Percentiles rank a stretch among this genome's conserved stretches.
Evolutionary conservation across 495 filamentous ascomycete genomes (phyloP).

Genomic region (Staphylotrichum tortipilum): DNA sequence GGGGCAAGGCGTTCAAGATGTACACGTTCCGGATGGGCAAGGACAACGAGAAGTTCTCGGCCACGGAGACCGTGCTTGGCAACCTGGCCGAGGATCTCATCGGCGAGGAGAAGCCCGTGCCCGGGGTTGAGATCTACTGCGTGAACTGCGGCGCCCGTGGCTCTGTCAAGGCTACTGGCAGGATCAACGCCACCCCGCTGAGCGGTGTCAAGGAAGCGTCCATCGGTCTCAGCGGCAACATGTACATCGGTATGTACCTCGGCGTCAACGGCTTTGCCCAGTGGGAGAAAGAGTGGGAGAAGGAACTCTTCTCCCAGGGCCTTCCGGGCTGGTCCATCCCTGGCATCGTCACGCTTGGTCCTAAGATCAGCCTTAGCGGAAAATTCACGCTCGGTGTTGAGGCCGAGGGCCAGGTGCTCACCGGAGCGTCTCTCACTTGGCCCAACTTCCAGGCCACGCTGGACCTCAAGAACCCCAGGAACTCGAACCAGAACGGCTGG

Average conservation of each 20-base stretch:
- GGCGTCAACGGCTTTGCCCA: slow-evolving; percentile 13
- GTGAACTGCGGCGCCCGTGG: slow-evolving; percentile 5
- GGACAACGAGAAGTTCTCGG: slow-evolving; percentile 2
- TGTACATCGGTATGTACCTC: slow-evolving; percentile 10
- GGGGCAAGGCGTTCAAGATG: slow-evolving; percentile 6
- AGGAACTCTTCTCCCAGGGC: slow-evolving; percentile 1
- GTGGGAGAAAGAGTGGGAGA: slow-evolving; percentile 1
- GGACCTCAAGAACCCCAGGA: not conserved
- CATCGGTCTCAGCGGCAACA: slow-evolving; percentile 8
- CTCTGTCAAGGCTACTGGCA: not conserved
- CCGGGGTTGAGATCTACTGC: slow-evolving; percentile 7
- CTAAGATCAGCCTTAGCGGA: slow-evolving; percentile 1
- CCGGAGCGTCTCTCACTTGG: slow-evolving; percentile 5
- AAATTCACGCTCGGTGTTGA: not conserved
- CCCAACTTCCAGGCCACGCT: slow-evolving; percentile 1
- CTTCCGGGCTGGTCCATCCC: slow-evolving; percentile 12
- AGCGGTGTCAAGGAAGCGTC: slow-evolving; percentile 6
- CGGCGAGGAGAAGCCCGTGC: slow-evolving; percentile 4
- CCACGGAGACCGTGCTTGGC: not conserved
- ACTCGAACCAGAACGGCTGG: slow-evolving; percentile 6
- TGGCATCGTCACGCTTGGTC: slow-evolving; percentile 9
- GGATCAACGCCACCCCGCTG: not conserved
- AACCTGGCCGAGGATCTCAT: not conserved
- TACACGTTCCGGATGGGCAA: not conserved
- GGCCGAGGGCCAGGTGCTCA: slow-evolving; percentile 7